A percentile compares a stretch with the other conserved stretches of the same genome.
These are phyloP conservation scores for Coprinopsis marcescibilis DNA, from an alignment of 768 basidiomycete species.

Conservation along the genomic window DNA sequence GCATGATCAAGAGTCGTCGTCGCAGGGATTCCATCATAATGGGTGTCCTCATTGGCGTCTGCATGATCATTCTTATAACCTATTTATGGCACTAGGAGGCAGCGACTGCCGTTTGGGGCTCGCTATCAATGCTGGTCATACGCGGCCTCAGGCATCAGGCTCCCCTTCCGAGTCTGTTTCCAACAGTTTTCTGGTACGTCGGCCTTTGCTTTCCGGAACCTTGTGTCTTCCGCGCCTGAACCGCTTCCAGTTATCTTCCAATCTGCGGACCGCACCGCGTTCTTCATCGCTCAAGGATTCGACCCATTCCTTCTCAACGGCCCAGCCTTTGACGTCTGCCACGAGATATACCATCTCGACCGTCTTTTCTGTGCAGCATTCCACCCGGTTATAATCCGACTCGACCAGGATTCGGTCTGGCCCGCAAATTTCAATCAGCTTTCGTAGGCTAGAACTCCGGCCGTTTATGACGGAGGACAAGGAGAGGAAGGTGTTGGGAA, in stretches of 20 bases:
- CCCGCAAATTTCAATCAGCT: conserved; percentile 60
- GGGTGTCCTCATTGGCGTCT: conserved; percentile 83
- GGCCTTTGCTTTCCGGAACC: conserved; percentile 13
- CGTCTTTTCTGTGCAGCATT: conserved; percentile 49
- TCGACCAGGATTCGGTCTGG: conserved; percentile 75
- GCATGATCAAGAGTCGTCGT: conserved; percentile 89
- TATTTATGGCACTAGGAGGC: conserved; percentile 39
- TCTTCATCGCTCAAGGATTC: conserved; percentile 27
- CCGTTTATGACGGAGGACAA: conserved; percentile 83
- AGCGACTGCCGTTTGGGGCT: neutral
- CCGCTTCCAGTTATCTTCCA: conserved; percentile 67
- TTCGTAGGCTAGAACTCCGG: conserved; percentile 55
- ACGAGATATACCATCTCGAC: conserved; percentile 75
- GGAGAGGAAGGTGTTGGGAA: conserved; percentile 80
- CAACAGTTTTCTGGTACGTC: conserved; percentile 14
- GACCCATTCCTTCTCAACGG: conserved; percentile 57
- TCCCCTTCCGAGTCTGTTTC: conserved; percentile 4
- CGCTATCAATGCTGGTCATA: neutral
- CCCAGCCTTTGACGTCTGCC: conserved; percentile 75
- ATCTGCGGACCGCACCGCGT: conserved; percentile 61
- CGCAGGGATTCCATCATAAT: conserved; percentile 87
- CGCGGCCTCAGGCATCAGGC: neutral
- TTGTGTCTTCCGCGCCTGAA: conserved; percentile 50
- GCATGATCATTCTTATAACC: conserved; percentile 52
- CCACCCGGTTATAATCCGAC: conserved; percentile 75